Evolutionary conservation across 352 stramenopile species (phyloP), one percentile per base, ranked within the genome.

Genomic region (Globisporangium uncinulatum): DNA sequence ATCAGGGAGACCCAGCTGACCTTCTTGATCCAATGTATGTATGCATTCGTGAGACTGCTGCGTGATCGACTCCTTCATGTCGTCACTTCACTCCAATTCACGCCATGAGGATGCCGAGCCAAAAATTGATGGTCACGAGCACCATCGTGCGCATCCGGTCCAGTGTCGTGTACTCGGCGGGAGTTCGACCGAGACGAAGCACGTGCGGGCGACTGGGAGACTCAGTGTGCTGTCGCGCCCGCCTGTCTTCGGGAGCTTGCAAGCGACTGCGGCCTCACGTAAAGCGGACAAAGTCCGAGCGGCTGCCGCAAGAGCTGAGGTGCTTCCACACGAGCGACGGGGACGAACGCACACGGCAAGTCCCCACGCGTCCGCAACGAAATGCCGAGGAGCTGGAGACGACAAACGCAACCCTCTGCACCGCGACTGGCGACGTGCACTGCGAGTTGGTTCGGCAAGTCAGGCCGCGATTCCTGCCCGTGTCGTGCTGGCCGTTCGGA

Each of bases 121-220:
- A 92, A 66, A 97, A 98, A 64, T 95, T 94, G 66, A 98, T 98
- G 2, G 92, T 97, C 48, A 88, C 94, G 36, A 97, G 76, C 36
- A 98, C 69, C 71, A 96, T 95, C 50, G 80, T 86, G 31, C 74
- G 80, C 89, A 98, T 97, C 48, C 84, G 85, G 31, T 97, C 84
- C 44, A 87, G 75, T 2, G 86, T 97, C 39, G 79, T 93, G 71
- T 4, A 29, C 24, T 98, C 15, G 87, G 86, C 32, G 94, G 94
- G 31, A 98, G 64, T 65, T 98, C 94, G 52, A 98, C 80, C 24
- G 87, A 96, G 67, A 98, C 98, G 75, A 98, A 98, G 69, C 94
- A 98, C 46, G 94, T 98, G 71, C 98, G 94, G 31, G 89, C 92
- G 9, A 98, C 87, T 0, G 91, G 90, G n/a, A 97, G 66, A 42